Base-by-base conservation (phyloP, 129 eudicot species). In the Scalesia atractyloides region DNA sequence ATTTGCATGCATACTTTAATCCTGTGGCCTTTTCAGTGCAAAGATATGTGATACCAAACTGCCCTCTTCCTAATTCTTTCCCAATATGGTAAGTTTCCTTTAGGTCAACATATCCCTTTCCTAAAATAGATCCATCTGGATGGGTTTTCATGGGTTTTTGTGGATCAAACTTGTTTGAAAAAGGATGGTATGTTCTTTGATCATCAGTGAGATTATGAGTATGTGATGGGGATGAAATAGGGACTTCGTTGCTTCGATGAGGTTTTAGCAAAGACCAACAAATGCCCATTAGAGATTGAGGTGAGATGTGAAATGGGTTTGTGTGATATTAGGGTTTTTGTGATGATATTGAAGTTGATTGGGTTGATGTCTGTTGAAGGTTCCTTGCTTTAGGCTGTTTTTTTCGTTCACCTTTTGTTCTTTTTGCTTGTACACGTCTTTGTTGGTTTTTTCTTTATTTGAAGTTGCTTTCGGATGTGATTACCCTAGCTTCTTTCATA, bases 51-150 rank as follows among this genome's bases (percentile, higher is more conserved):
- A 92, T 56, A 8, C 97, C 96, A 73, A 92, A 92, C 14, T 89
- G 97, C 8, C 97, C 97, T 48, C 96, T 73, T 7, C 96, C 97
- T 5, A 92, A 86, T 61, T 88, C 97, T 71, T 82, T 83, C 39
- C 86, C 86, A 7, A 92, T 82, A 62, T 81, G 48, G 68, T 86
- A 92, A 15, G 83, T 70, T 9, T 81, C 47, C 36, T 74, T 79
- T 62, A 92, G 69, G 73, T 92, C 89, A 6, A 79, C 76, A 59
- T 77, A 86, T n/a, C 85, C 84, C 60, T 83, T 88, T 16, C 82
- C 79, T 19, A 92, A 43, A 64, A 92, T 85, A 15, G 80, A 79
- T n/a, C 88, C 97, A 5, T 80, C 51, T 14, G 75, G 74, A 2
- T 78, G 54, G 13, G 74, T 43, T 9, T 34, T 65, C 41, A 68